phyloP scores from a whole-genome alignment of 2,329 filamentous ascomycete genomes.

The Ophiostoma montium region DNA sequence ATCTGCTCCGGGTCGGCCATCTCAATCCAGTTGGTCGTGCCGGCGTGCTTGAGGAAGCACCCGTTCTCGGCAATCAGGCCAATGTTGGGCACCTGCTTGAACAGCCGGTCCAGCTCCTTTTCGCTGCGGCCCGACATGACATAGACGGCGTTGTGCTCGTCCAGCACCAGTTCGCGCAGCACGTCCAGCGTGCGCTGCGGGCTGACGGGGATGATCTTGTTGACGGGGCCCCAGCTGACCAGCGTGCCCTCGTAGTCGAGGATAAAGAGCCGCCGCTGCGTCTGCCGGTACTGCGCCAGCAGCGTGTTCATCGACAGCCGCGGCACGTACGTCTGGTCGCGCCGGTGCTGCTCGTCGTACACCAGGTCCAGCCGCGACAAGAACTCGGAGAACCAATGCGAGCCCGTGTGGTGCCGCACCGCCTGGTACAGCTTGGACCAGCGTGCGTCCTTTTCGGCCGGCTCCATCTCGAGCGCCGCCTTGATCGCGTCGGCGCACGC shows the following conservation, averaged over 20 bases:
- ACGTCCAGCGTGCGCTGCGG: slow-evolving; percentile 72
- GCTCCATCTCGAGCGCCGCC: slow-evolving; percentile 64
- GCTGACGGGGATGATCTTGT: slow-evolving; percentile 71
- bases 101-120: slow-evolving; percentile 75
- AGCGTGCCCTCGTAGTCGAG: slow-evolving; percentile 90
- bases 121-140: slow-evolving; percentile 85
- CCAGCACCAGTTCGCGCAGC: slow-evolving; percentile 65
- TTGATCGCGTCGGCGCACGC: slow-evolving; percentile 79
- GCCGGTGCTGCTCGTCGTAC: slow-evolving; percentile 71
- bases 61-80: slow-evolving; percentile 92
- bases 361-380: slow-evolving; percentile 55
- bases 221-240: slow-evolving; percentile 72
- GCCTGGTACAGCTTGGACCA: slow-evolving; percentile 62
- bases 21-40: slow-evolving; percentile 56
- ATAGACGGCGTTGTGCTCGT: slow-evolving; percentile 74
- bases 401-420: slow-evolving; percentile 70
- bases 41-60: slow-evolving; percentile 67
- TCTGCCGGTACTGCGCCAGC: slow-evolving; percentile 48
- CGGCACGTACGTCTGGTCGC: slow-evolving; percentile 75
- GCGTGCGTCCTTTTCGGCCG: slow-evolving; percentile 56
- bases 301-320: slow-evolving; percentile 60
- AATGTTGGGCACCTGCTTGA: slow-evolving; percentile 67
- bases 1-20: slow-evolving; percentile 61
- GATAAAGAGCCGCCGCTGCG: slow-evolving; percentile 64
- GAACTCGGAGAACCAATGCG: slow-evolving; percentile 73